Percentiles rank a stretch among this genome's conserved stretches.
These are phyloP conservation scores for Hemerocallis citrina DNA, from an alignment of 106 monocot genomes.

Conservation along the genomic window DNA sequence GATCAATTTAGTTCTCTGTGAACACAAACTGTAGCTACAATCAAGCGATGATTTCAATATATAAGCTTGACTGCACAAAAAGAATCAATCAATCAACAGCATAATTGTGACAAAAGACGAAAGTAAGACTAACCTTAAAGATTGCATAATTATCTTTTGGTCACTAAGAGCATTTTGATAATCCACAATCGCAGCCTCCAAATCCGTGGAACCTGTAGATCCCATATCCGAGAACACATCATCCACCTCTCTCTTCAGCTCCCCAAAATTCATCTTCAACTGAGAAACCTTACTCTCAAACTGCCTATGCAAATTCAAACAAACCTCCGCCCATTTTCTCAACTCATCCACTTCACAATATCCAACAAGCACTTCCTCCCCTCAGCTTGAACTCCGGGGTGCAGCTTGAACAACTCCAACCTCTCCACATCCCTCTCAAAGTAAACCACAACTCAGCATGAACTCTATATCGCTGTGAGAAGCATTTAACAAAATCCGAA, in stretches of 20 bases:
- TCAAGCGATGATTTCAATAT: not conserved
- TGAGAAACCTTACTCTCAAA: conserved; percentile 91
- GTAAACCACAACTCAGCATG: conserved; percentile 64
- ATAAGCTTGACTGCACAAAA: not conserved
- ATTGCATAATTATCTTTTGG: conserved; percentile 85
- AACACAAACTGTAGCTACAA: no score
- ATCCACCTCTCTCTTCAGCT: conserved; percentile 58
- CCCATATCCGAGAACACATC: conserved; percentile 37
- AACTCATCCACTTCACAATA: conserved; percentile 78
- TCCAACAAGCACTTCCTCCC: conserved; percentile 69
- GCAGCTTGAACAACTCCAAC: conserved; percentile 50
- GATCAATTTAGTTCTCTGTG: no score
- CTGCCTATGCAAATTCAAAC: conserved; percentile 60
- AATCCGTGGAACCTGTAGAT: conserved; percentile 34
- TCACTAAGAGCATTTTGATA: conserved; percentile 56
- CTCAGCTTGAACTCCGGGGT: conserved; percentile 52
- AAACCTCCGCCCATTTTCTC: conserved; percentile 50
- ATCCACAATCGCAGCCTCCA: conserved; percentile 50
- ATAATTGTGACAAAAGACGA: not conserved
- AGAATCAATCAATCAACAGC: not conserved
- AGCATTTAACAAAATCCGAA: conserved; percentile 57
- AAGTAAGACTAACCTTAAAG: conserved; percentile 52
- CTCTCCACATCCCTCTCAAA: conserved; percentile 75
- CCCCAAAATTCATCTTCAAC: conserved; percentile 64
- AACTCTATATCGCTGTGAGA: conserved; percentile 50